Evolutionary conservation across 2,329 filamentous ascomycete species (phyloP).

Genomic region (Clarireedia hainanense): DNA sequence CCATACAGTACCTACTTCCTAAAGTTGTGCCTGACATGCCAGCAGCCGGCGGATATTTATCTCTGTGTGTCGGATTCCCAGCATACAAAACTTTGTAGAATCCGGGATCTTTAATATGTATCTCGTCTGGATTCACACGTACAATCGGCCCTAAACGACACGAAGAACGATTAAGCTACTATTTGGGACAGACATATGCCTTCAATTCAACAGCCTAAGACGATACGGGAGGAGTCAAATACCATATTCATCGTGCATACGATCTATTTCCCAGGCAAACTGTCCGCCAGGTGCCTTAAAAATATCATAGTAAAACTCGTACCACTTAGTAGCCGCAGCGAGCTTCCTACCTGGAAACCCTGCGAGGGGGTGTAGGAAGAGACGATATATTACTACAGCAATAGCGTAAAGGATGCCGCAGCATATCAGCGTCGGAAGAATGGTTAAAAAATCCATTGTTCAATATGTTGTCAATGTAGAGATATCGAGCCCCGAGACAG

Average conservation of each 20-base stretch:
- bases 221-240: not conserved
- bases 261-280: slow-evolving; percentile 1
- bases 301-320: slow-evolving; percentile 23
- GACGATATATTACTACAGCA: slow-evolving; percentile 13
- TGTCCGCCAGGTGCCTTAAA: slow-evolving; percentile 8
- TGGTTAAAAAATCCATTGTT: no score
- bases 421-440: not conserved
- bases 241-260: slow-evolving; percentile 9
- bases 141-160: slow-evolving; percentile 18
- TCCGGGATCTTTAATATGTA: slow-evolving; percentile 23
- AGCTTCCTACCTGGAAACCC: slow-evolving; percentile 25
- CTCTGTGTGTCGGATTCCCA: slow-evolving; percentile 6
- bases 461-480: no score
- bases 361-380: slow-evolving; percentile 27
- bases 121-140: slow-evolving; percentile 21
- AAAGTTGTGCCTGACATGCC: slow-evolving; percentile 1
- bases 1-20: not conserved
- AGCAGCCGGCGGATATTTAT: slow-evolving; percentile 9
- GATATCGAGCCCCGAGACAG: no score
- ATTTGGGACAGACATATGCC: not conserved
- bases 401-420: not conserved
- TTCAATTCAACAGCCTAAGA: not conserved
- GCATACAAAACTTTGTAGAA: slow-evolving; percentile 20
- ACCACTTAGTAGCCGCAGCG: slow-evolving; percentile 14
- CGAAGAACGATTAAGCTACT: not conserved